Evolutionary conservation across 2,329 filamentous ascomycete genomes (phyloP), one percentile per base, ranked within the genome.

Genomic region (Metarhizium rileyi): DNA sequence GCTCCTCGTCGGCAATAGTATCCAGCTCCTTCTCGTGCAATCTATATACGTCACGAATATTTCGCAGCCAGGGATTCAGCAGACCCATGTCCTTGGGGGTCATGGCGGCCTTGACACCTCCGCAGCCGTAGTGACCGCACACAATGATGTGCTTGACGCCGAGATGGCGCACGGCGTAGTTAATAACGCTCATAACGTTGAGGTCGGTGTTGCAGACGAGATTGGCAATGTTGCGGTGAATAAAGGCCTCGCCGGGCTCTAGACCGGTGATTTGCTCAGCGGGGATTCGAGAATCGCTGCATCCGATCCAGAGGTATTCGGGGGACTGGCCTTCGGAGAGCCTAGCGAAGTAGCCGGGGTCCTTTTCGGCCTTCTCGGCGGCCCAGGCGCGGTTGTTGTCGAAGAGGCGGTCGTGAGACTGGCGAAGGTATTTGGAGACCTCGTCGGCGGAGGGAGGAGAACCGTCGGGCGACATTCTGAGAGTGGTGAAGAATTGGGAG

Each of bases 181-280:
- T 83, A 68, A 95, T 87, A 59, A 95, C 89, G 64, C 80, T 80
- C 65, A 87, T 83, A 46, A 83, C 81, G 67, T 83, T 90, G 61
- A 94, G 77, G 64, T 96, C 90, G 55, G 81, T 84, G 63, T 83
- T 81, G 70, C 82, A 81, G 50, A 95, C 77, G 56, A 94, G 77
- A 74, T 95, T 95, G 70, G 89, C 90, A 67, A 95, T 95, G 64
- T 96, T 95, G 69, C 90, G 87, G 75, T 95, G 89, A 57, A 94
- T 85, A 67, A 95, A 96, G 60, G 91, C 85, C 69, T 95, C 88
- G 58, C 90, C 90, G n/a, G 90, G 87, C 62, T 86, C 76, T 50
- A 91, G 78, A 56, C 86, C 84, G 44, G 89, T 82, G 65, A 96
- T 83, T 62, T 87, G 87, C 62, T 90, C 91, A 60, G 91, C 90